Conservation (phyloP, 1,284 basidiomycete species). For the Paramarasmius palmivorus region DNA sequence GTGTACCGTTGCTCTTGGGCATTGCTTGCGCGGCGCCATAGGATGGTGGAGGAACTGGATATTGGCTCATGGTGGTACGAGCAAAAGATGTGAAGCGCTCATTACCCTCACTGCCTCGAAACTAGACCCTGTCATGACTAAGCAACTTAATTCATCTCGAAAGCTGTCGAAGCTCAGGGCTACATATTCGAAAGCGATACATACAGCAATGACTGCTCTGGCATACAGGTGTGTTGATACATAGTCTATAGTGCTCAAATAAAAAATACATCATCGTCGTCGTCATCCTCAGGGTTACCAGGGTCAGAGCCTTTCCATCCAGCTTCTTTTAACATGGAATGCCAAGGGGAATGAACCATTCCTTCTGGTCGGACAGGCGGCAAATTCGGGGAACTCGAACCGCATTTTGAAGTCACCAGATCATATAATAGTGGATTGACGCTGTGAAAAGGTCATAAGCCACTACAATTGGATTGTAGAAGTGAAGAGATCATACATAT, state of each 20-base stretch:
- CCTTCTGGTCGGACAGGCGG: conserved; percentile 2
- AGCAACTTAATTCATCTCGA: too few species aligned
- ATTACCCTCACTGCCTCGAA: background rate
- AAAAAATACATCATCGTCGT: background rate
- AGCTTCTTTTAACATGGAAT: background rate
- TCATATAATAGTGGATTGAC: conserved; percentile 20
- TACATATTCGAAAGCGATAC: too few species aligned
- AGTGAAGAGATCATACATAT: conserved; percentile 23
- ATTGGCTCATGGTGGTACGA: conserved; percentile 41
- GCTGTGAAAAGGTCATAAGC: conserved; percentile 15
- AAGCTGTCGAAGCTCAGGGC: too few species aligned
- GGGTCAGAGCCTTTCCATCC: background rate
- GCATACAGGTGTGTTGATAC: too few species aligned
- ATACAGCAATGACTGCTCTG: too few species aligned
- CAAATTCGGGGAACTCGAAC: conserved; percentile 10
- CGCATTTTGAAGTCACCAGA: background rate
- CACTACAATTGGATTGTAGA: background rate
- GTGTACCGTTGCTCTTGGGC: conserved; percentile 13
- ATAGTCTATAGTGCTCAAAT: too few species aligned
- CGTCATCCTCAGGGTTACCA: background rate
- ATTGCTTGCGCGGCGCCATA: conserved; percentile 42
- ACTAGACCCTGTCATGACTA: too few species aligned
- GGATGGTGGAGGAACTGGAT: conserved; percentile 56
- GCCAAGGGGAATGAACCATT: background rate
- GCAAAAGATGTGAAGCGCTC: background rate